Evolutionary conservation across 129 eudicot species (phyloP).

Genomic region (Erigeron canadensis): DNA sequence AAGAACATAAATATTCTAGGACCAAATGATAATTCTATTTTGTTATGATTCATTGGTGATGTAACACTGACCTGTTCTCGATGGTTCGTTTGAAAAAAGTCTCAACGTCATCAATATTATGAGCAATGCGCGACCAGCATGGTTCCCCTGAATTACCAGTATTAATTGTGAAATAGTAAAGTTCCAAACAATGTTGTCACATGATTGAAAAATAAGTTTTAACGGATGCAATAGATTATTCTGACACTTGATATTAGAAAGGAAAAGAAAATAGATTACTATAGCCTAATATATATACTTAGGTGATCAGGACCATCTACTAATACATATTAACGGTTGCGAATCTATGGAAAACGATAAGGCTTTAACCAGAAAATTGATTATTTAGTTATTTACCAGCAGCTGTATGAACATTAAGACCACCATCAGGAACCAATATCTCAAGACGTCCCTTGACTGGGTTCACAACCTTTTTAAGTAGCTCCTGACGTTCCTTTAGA

Average conservation of each 20-base stretch:
- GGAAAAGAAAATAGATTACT: not conserved
- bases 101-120: conserved; percentile 71
- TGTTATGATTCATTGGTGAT: not conserved
- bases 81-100: conserved; percentile 77
- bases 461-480: conserved; percentile 71
- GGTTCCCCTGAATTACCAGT: conserved; percentile 63
- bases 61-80: conserved; percentile 74
- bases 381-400: conserved; percentile 55
- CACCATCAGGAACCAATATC: conserved; percentile 81
- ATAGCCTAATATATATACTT: not conserved
- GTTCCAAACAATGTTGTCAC: conserved; percentile 12
- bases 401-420: conserved; percentile 61
- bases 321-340: not conserved
- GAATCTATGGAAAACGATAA: not conserved
- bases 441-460: conserved; percentile 80
- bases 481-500: conserved; percentile 82
- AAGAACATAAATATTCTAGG: not conserved
- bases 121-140: conserved; percentile 82
- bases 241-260: not conserved
- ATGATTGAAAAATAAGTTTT: conserved; percentile 3
- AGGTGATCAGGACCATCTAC: not conserved
- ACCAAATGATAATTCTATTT: not conserved
- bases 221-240: not conserved
- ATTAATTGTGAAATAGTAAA: conserved; percentile 12
- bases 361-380: not conserved